Evolutionary conservation across 2,329 filamentous ascomycete genomes (phyloP).

Genomic region (Fusarium concolor): DNA sequence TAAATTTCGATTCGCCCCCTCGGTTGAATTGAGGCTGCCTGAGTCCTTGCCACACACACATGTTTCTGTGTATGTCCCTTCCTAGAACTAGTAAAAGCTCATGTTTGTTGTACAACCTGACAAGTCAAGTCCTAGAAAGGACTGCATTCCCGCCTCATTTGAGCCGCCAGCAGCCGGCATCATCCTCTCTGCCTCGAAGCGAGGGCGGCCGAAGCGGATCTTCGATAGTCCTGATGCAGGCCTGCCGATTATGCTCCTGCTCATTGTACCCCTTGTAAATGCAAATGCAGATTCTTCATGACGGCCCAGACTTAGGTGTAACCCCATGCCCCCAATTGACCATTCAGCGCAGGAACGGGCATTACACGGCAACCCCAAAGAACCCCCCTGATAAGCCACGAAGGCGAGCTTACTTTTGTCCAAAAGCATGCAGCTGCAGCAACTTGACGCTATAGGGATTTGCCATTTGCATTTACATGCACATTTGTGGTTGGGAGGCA

Average conservation of each 20-base stretch:
- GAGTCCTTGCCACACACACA: slow-evolving; percentile 33
- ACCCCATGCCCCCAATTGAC: slow-evolving; percentile 27
- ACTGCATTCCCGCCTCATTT: slow-evolving; percentile 18
- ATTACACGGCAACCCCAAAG: slow-evolving; percentile 26
- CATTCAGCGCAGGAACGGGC: slow-evolving; percentile 23
- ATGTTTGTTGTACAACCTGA: slow-evolving; percentile 36
- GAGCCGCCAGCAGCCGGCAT: slow-evolving; percentile 34
- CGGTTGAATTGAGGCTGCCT: slow-evolving; percentile 15
- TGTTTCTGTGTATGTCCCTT: slow-evolving; percentile 8
- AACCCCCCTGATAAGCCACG: slow-evolving; percentile 19
- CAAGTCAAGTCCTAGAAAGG: slow-evolving; percentile 26
- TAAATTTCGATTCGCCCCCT: slow-evolving; percentile 22
- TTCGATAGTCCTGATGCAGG: slow-evolving; percentile 31
- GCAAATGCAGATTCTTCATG: slow-evolving; percentile 8
- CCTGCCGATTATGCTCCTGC: slow-evolving; percentile 14
- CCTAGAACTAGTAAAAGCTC: slow-evolving; percentile 7
- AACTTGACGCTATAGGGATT: slow-evolving; percentile 26
- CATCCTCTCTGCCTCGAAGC: slow-evolving; percentile 25
- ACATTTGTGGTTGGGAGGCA: not conserved
- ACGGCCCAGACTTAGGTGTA: slow-evolving; percentile 9
- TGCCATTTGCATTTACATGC: not conserved
- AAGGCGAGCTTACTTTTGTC: slow-evolving; percentile 31
- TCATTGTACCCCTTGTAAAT: slow-evolving; percentile 13
- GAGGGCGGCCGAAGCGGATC: slow-evolving; percentile 32
- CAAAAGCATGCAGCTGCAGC: slow-evolving; percentile 44